Conservation (phyloP, 2,329 filamentous ascomycete species). For the Aspergillus vadensis region DNA sequence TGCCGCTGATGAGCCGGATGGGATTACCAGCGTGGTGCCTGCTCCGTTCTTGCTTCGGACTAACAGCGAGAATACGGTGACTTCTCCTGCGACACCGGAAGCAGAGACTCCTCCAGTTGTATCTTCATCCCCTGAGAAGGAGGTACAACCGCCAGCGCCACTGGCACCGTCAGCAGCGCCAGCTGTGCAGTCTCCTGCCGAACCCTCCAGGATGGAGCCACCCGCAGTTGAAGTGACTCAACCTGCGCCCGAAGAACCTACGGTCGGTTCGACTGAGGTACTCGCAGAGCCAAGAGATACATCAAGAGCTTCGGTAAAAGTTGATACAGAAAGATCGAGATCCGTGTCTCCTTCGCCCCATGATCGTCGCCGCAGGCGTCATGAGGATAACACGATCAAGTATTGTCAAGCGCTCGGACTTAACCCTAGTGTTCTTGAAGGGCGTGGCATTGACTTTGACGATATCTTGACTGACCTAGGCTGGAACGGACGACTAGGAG, state of each 20-base stretch:
- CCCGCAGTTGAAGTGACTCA: conserved; percentile 46
- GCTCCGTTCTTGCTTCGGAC: conserved; percentile 60
- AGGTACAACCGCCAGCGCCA: conserved; percentile 15
- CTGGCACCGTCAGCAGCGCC: neutral
- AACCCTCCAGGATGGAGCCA: conserved; percentile 22
- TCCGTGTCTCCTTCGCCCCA: conserved; percentile 45
- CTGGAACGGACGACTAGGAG: conserved; percentile 78
- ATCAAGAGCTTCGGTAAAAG: conserved; percentile 24
- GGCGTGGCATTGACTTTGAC: conserved; percentile 76
- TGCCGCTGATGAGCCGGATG: conserved; percentile 72
- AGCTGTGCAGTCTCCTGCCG: neutral
- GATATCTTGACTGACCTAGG: conserved; percentile 82
- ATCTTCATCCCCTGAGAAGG: conserved; percentile 13
- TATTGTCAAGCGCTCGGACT: conserved; percentile 78
- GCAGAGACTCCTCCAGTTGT: conserved; percentile 28
- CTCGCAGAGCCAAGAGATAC: conserved; percentile 27
- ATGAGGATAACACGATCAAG: conserved; percentile 73
- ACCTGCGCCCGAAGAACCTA: conserved; percentile 31
- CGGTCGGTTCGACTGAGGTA: conserved; percentile 28
- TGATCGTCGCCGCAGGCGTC: conserved; percentile 61
- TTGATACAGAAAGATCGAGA: conserved; percentile 29
- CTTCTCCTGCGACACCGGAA: conserved; percentile 33
- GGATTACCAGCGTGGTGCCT: conserved; percentile 84
- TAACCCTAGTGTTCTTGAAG: conserved; percentile 74
- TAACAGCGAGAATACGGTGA: conserved; percentile 42